These are phyloP conservation scores for Chaetomiaceae sp. DNA, from an alignment of 2,329 filamentous ascomycete species.

Conservation along the genomic window DNA sequence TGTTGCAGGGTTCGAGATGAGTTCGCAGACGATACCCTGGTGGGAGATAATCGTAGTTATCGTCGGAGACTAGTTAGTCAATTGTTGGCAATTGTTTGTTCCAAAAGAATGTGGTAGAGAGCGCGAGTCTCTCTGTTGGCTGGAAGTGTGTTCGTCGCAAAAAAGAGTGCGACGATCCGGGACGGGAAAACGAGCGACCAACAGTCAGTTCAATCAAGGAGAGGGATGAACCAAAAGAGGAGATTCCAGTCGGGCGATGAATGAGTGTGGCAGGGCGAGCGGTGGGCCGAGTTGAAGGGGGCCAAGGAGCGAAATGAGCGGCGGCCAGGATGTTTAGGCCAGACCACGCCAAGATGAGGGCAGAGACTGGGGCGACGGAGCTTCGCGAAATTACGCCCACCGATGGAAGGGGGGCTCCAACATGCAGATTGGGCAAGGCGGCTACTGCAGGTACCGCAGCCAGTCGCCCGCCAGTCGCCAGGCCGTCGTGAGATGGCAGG, in stretches of 20 bases:
- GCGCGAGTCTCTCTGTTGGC: constrained; percentile 49
- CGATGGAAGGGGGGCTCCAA: constrained; percentile 4
- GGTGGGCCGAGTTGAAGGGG: constrained; percentile 13
- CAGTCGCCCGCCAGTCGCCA: no score
- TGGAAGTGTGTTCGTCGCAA: constrained; percentile 28
- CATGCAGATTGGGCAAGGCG: constrained; percentile 14
- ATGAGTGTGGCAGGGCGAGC: constrained; percentile 12
- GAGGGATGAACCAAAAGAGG: constrained; percentile 23
- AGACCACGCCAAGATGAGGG: constrained; percentile 16
- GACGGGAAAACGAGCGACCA: constrained; percentile 19
- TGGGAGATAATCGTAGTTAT: no score
- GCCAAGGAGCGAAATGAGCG: constrained; percentile 26
- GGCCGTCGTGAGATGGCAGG: constrained; percentile 2
- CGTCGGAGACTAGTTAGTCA: no score
- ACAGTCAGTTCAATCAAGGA: constrained; percentile 26
- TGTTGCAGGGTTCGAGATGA: background rate
- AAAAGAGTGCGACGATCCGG: constrained; percentile 13
- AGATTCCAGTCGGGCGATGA: constrained; percentile 12
- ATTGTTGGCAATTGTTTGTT: constrained; percentile 22
- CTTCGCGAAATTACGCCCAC: constrained; percentile 25
- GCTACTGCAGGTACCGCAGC: constrained; percentile 24
- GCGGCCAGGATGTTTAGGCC: constrained; percentile 16
- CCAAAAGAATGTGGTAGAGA: constrained; percentile 56
- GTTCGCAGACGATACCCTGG: no score
- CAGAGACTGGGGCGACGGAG: constrained; percentile 11